Conservation (phyloP, 768 basidiomycete species). For the Trametes meyenii region DNA sequence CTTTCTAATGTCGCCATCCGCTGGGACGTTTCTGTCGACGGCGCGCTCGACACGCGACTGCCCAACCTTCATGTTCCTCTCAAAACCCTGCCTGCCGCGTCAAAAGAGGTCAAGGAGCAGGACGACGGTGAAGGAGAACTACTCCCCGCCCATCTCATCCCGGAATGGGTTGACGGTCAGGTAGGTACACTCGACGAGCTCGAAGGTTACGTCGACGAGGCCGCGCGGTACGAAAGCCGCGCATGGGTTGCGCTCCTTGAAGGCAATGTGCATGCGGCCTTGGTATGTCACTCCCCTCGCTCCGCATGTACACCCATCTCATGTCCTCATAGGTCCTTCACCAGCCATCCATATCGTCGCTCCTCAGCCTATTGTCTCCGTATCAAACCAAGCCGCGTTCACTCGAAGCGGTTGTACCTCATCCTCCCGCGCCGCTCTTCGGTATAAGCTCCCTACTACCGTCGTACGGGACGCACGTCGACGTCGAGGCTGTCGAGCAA, state of each 20-base stretch:
- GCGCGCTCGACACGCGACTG: slow-evolving; percentile 66
- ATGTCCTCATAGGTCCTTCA: slow-evolving; percentile 46
- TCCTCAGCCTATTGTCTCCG: slow-evolving; percentile 45
- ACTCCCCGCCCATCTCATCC: slow-evolving; percentile 68
- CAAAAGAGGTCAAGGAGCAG: slow-evolving; percentile 29
- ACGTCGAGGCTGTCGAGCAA: slow-evolving; percentile 50
- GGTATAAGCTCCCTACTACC: slow-evolving; percentile 70
- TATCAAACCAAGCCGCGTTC: slow-evolving; percentile 34
- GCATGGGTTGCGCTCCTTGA: slow-evolving; percentile 85
- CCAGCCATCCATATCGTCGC: slow-evolving; percentile 47
- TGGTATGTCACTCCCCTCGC: slow-evolving; percentile 45
- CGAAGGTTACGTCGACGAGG: slow-evolving; percentile 68
- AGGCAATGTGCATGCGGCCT: slow-evolving; percentile 72
- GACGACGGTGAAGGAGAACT: slow-evolving; percentile 48
- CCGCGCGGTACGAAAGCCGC: slow-evolving; percentile 69
- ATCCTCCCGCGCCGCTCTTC: slow-evolving; percentile 70
- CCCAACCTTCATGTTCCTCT: slow-evolving; percentile 70
- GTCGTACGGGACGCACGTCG: slow-evolving; percentile 58
- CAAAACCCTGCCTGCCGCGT: slow-evolving; percentile 27
- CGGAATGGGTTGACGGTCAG: slow-evolving; percentile 68
- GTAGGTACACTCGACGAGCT: slow-evolving; percentile 44
- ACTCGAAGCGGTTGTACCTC: slow-evolving; percentile 55
- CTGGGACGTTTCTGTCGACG: slow-evolving; percentile 70
- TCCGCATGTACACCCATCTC: background rate
- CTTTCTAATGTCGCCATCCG: slow-evolving; percentile 55